These are phyloP conservation scores for Tephrocybe sp. DNA, from an alignment of 768 basidiomycete species.

Conservation along the genomic window DNA sequence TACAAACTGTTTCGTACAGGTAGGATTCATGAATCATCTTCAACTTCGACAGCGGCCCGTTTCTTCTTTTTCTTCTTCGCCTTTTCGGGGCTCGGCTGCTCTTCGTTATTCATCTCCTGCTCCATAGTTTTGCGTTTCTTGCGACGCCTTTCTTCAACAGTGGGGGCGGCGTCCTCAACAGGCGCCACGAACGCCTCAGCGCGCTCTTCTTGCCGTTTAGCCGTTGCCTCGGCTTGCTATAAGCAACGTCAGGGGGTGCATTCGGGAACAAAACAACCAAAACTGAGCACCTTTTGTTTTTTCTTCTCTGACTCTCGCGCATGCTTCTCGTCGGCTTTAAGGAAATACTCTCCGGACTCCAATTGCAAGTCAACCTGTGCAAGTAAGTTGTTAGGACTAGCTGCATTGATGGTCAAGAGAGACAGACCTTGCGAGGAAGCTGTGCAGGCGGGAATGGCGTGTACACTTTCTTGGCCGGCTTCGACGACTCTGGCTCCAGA, in stretches of 20 bases:
- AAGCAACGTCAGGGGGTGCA: conserved; percentile 10
- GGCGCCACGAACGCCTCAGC: conserved; percentile 90
- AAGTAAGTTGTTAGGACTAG: not conserved
- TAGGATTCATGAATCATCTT: conserved; percentile 9
- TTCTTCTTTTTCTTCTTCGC: conserved; percentile 33
- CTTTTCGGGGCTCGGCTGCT: conserved; percentile 18
- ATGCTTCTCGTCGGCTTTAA: conserved; percentile 87
- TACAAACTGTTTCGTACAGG: not conserved
- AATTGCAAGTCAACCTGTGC: conserved; percentile 85
- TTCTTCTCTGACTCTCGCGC: conserved; percentile 67
- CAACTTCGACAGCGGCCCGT: no score
- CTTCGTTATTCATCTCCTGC: conserved; percentile 29
- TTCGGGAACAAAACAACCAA: not conserved
- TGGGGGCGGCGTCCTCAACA: conserved; percentile 68
- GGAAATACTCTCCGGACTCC: conserved; percentile 97
- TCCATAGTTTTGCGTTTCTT: conserved; percentile 43
- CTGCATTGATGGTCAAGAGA: not conserved
- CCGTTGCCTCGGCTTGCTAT: conserved; percentile 79
- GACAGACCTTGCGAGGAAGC: conserved; percentile 80
- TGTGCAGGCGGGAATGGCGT: conserved; percentile 99
- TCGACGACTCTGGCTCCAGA: conserved; percentile 46
- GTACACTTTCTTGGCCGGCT: conserved; percentile 84
- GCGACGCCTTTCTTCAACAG: conserved; percentile 77
- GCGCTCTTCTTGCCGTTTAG: conserved; percentile 73
- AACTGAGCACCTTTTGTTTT: conserved; percentile 66